phyloP scores from a whole-genome alignment of 805 yeast species.

The Brettanomyces anomalus region DNA sequence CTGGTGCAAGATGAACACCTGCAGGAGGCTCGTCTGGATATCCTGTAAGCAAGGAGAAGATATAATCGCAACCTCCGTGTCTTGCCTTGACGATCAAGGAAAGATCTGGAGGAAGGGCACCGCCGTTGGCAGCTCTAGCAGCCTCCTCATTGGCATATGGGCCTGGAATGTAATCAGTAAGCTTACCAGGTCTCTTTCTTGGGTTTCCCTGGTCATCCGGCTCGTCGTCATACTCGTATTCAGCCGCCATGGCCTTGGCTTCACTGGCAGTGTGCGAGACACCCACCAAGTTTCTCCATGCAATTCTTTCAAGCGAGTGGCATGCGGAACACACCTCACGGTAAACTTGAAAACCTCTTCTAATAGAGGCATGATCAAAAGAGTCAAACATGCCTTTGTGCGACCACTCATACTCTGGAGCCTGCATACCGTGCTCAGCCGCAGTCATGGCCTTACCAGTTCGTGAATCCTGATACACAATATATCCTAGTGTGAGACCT shows the following conservation, averaged over 20 bases:
- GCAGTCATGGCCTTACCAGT: conserved; percentile 96
- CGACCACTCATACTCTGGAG: conserved; percentile 89
- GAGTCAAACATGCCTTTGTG: conserved; percentile 88
- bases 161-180: conserved; percentile 89
- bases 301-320: conserved; percentile 92
- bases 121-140: conserved; percentile 99
- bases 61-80: conserved; percentile 96
- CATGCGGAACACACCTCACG: conserved; percentile 99
- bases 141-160: conserved; percentile 98
- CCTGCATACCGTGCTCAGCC: conserved; percentile 97
- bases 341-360: conserved; percentile 99
- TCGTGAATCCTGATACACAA: conserved; percentile 74
- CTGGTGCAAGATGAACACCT: conserved; percentile 88
- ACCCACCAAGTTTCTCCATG: conserved; percentile 97
- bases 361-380: conserved; percentile 89
- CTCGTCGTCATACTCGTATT: conserved; percentile 95
- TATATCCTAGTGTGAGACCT: conserved; percentile 74
- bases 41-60: conserved; percentile 91
- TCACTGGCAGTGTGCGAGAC: conserved; percentile 89
- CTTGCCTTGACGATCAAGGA: conserved; percentile 97
- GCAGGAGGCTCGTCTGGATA: conserved; percentile 99
- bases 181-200: conserved; percentile 95
- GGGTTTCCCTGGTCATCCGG: conserved; percentile 96
- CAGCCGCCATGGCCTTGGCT: conserved; percentile 90
- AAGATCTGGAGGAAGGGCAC: conserved; percentile 97